Base-by-base conservation (phyloP, 441 rosid genomes). In the Pelargonium citronellum region DNA sequence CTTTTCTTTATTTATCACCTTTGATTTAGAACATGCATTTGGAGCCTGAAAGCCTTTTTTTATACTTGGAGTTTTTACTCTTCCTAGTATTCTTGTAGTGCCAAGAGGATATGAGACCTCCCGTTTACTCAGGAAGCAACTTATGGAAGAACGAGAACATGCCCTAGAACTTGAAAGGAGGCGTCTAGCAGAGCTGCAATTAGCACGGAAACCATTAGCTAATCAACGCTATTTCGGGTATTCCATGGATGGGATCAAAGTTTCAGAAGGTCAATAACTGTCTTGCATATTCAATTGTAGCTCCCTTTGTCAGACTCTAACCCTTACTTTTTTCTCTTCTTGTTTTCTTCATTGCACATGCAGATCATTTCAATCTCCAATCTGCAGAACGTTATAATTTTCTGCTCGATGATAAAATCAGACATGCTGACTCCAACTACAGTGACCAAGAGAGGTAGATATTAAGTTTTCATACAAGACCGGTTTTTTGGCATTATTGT, bases 41-140 rank as follows among this genome's bases (percentile, higher is more conserved):
- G 5, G 39, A 34, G 39, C 39, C 39, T 34, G 39, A 34, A 34
- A 34, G 39, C 39, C 6, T 34, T 34, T 34, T 34, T 34, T 34
- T 34, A 43, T 64, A 37, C 19, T 53, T 65, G 47, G 24, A 46
- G 19, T 67, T 7, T 46, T 66, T 43, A 44, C 66, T 9, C 30
- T 2, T 49, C 1, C 34, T 37, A 9, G 1, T 34, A 61, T 74
- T 39, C 1, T 75, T 34, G 65, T 70, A 89, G 91, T 80, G 74
- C 85, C 83, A 53, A 79, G 83, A 76, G 83, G 81, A 71, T 85
- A 64, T 41, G 86, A 82, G 66, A 75, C 79, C 34, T 74, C 86
- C 0, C 83, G 79, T 70, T 74, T 81, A 55, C 74, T 87, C 67
- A 87, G 84, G 71, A 76, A 80, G 79, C 92, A 84, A 71, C 71